These are phyloP conservation scores for Lavandula angustifolia DNA, from an alignment of 257 asterid genomes.

Conservation along the genomic window DNA sequence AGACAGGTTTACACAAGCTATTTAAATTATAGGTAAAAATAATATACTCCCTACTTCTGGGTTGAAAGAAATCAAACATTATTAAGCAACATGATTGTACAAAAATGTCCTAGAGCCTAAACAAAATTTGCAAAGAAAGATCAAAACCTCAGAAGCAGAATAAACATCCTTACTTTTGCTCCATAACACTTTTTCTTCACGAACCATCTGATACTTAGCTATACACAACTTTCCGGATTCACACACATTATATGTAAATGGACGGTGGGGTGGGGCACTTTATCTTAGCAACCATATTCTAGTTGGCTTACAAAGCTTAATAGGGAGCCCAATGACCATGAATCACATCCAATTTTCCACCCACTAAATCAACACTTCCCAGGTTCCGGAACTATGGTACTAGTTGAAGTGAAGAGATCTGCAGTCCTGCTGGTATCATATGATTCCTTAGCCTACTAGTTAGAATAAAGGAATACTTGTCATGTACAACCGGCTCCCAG, in stretches of 20 bases:
- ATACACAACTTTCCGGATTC: background rate
- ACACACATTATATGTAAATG: background rate
- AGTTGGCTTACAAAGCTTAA: background rate
- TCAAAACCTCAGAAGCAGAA: slow-evolving; percentile 16
- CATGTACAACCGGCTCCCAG: no score
- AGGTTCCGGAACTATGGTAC: no score
- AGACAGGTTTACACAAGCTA: no score
- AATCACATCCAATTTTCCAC: background rate
- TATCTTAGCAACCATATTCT: background rate
- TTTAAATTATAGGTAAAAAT: no score
- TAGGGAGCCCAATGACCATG: background rate
- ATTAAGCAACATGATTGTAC: background rate
- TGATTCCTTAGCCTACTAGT: no score
- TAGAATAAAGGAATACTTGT: no score
- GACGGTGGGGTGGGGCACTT: background rate
- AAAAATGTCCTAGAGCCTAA: background rate
- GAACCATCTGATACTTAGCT: background rate
- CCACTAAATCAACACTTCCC: no score
- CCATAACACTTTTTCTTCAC: no score
- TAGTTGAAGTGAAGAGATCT: no score
- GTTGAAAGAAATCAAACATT: background rate
- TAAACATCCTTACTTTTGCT: background rate
- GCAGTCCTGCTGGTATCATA: no score
- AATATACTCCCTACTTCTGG: no score
- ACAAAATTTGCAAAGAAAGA: background rate